These are phyloP conservation scores for Flaveria linearis DNA, from an alignment of 129 eudicot genomes.

Conservation along the genomic window DNA sequence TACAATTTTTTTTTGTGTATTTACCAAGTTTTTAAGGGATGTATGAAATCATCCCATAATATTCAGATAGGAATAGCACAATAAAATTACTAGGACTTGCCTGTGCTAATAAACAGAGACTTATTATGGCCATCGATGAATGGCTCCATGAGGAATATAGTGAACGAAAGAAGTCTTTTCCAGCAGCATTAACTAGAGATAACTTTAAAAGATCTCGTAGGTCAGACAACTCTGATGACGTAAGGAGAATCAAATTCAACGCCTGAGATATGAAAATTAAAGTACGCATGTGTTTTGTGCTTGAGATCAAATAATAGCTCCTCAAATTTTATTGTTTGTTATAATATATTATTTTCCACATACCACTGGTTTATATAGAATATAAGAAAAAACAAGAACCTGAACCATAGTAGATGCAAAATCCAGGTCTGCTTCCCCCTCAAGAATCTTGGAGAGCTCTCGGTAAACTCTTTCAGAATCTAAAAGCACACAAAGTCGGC, in stretches of 20 bases:
- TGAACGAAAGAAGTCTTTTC: slow-evolving; percentile 75
- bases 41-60: background rate
- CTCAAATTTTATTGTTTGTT: background rate
- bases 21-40: background rate
- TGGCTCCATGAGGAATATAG: slow-evolving; percentile 94
- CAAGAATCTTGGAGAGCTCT: slow-evolving; percentile 80
- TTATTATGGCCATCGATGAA: slow-evolving; percentile 91
- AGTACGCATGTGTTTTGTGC: slow-evolving; percentile 4
- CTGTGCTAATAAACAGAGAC: slow-evolving; percentile 96
- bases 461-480: slow-evolving; percentile 92
- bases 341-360: slow-evolving; percentile 4
- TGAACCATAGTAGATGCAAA: slow-evolving; percentile 93
- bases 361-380: background rate
- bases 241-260: slow-evolving; percentile 77
- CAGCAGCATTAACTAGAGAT: slow-evolving; percentile 63
- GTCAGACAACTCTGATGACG: slow-evolving; percentile 80
- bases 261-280: slow-evolving; percentile 54
- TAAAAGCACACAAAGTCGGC: slow-evolving; percentile 85
- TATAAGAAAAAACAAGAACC: slow-evolving; percentile 40
- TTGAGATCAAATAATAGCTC: slow-evolving; percentile 7
- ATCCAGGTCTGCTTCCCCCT: slow-evolving; percentile 80
- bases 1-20: background rate
- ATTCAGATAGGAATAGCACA: slow-evolving; percentile 5
- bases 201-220: slow-evolving; percentile 75
- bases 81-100: slow-evolving; percentile 34